Base-by-base conservation (phyloP, 805 yeast species). In the Maudiozyma bulderi region DNA sequence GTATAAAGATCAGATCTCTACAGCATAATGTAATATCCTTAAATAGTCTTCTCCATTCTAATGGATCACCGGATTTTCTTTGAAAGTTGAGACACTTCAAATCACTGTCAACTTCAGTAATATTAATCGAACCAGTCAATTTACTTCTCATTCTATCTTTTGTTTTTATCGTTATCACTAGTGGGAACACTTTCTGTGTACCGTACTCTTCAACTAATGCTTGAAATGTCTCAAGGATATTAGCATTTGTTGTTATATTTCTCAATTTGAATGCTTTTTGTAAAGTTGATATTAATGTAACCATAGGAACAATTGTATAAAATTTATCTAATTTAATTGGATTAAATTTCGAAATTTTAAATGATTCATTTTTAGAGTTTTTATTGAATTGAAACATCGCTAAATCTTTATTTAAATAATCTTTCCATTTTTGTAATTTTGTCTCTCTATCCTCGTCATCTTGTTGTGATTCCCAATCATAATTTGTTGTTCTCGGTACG, bases 41-140 rank as follows among this genome's bases (percentile, higher is more conserved):
- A 65, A 84, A 83, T 15, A 83, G 66, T 13, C 80, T 65, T 62
- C 89, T 72, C 89, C 89, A 83, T 60, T 83, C 89, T 40, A 83
- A 59, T 0, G 89, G 88, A 64, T 83, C 88, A 0, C 85, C 86
- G 35, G 73, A 72, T 3, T 73, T 67, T 54, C 78, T 78, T 37
- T 74, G 62, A 55, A 83, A 81, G 47, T 75, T 78, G 0, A 83
- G 70, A 46, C 73, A 75, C 50, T 76, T 73, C 47, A 74, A 66
- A 9, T 62, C 59, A 31, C 68, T 67, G 33, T 69, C 72, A 0
- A 75, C 58, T 37, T 65, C 61, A 2, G 68, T 59, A 9, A 80
- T 69, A 30, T 67, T 68, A 44, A 80, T 71, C 26, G 65, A 62
- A 0, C 86, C 85, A 29, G 69, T 59, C 6, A 80, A 58, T 0